Conservation (phyloP, 2,329 filamentous ascomycete genomes). For the Neopestalotiopsis sp. region DNA sequence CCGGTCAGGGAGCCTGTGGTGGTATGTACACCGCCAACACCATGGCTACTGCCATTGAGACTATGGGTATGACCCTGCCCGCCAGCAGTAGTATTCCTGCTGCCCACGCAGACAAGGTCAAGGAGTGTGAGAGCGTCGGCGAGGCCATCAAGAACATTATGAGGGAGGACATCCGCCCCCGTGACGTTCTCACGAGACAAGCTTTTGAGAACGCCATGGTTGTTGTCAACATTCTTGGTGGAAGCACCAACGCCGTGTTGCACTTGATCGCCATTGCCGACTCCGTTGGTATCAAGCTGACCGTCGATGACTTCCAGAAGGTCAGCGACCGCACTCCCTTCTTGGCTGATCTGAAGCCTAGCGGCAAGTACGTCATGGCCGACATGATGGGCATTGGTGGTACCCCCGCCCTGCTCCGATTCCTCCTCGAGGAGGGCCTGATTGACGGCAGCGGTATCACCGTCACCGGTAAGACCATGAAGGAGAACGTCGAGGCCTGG, state of each 20-base stretch:
- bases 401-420: constrained; percentile 58
- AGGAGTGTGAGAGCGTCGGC: constrained; percentile 76
- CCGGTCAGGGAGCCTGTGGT: constrained; percentile 55
- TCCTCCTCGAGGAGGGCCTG: constrained; percentile 51
- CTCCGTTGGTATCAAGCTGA: constrained; percentile 56
- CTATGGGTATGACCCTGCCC: constrained; percentile 57
- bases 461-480: constrained; percentile 52
- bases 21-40: constrained; percentile 61
- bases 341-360: constrained; percentile 61
- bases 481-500: constrained; percentile 64
- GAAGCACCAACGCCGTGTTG: constrained; percentile 62
- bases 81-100: constrained; percentile 79
- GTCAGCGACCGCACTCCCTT: constrained; percentile 57
- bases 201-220: constrained; percentile 64
- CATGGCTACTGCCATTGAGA: constrained; percentile 58
- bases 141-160: constrained; percentile 77
- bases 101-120: constrained; percentile 72
- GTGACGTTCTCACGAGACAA: constrained; percentile 59
- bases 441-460: constrained; percentile 79
- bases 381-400: constrained; percentile 61
- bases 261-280: constrained; percentile 61
- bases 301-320: constrained; percentile 59
- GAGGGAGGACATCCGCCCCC: constrained; percentile 67
- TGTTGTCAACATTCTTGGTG: constrained; percentile 59
- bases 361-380: constrained; percentile 57